These are phyloP conservation scores for Haematococcus lacustris DNA, from an alignment of 139 green algal species.

Conservation along the genomic window DNA sequence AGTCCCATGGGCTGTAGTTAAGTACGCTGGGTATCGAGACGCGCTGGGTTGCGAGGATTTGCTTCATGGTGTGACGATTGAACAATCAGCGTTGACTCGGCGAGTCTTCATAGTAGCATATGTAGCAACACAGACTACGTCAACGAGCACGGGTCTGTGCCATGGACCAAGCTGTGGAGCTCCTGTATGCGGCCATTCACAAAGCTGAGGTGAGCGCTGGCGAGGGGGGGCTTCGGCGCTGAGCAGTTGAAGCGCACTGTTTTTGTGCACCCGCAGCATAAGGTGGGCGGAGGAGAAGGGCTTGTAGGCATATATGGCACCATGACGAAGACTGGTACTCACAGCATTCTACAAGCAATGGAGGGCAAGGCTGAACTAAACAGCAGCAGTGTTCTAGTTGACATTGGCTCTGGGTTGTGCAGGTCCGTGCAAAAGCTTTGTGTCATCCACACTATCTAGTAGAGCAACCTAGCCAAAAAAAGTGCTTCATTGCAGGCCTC, in stretches of 20 bases:
- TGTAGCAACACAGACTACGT: too few species aligned
- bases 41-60: too few species aligned
- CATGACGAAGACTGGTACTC: constrained; percentile 62
- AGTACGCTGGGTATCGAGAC: too few species aligned
- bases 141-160: too few species aligned
- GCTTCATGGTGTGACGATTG: too few species aligned
- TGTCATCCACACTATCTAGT: background rate
- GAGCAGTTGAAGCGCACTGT: background rate
- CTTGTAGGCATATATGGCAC: constrained; percentile 82
- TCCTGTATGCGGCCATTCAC: constrained; percentile 2
- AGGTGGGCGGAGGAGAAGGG: constrained; percentile 78
- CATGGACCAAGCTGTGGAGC: too few species aligned
- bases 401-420: constrained; percentile 79
- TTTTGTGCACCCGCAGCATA: constrained; percentile 41
- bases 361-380: constrained; percentile 42
- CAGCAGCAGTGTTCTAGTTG: constrained; percentile 51
- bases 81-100: too few species aligned
- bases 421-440: constrained; percentile 33
- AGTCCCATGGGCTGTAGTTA: too few species aligned
- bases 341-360: constrained; percentile 58
- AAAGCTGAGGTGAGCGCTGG: background rate
- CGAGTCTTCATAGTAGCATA: too few species aligned
- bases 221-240: too few species aligned
- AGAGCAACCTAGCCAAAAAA: background rate
- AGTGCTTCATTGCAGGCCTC: constrained; percentile 67